These are phyloP conservation scores for Phytophthora syringae DNA, from an alignment of 352 stramenopile genomes.

Conservation along the genomic window DNA sequence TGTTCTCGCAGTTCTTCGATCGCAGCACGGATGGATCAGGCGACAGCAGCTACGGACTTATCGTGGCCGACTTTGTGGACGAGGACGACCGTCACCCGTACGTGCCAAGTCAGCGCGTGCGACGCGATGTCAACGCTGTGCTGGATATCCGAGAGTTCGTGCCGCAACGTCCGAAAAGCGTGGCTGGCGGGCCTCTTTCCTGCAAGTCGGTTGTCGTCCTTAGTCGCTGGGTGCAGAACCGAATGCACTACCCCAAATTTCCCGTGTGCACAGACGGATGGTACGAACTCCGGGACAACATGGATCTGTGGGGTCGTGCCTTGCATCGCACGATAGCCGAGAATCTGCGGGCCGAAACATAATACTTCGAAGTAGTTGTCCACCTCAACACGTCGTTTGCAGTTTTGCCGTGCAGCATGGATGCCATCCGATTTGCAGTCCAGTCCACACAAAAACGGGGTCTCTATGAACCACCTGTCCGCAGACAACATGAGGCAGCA, in stretches of 20 bases:
- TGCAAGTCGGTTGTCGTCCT: constrained; percentile 48
- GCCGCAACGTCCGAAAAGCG: constrained; percentile 33
- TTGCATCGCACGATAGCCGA: constrained; percentile 38
- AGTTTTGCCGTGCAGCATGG: constrained; percentile 11
- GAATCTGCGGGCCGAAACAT: too few relatives aligned
- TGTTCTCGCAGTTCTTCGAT: constrained; percentile 40
- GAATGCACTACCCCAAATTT: constrained; percentile 32
- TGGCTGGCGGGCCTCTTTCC: too few relatives aligned
- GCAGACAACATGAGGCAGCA: neutral
- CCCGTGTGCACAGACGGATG: constrained; percentile 22
- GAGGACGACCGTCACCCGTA: constrained; percentile 47
- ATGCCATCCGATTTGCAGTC: neutral
- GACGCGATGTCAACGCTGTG: constrained; percentile 41
- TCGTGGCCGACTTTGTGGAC: constrained; percentile 47
- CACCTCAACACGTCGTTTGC: too few relatives aligned
- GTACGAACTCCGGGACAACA: constrained; percentile 43
- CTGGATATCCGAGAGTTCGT: constrained; percentile 38
- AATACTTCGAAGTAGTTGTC: too few relatives aligned
- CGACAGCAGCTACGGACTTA: constrained; percentile 35
- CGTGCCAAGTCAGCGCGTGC: constrained; percentile 26
- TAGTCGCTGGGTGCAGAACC: constrained; percentile 37
- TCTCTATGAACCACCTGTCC: neutral
- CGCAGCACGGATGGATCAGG: constrained; percentile 14
- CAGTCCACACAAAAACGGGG: constrained; percentile 4
- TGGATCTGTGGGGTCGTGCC: constrained; percentile 43